Percentiles rank a stretch among this genome's conserved stretches.
Conservation (phyloP, 2,329 filamentous ascomycete species). For the Teratosphaeria zuluensis region DNA sequence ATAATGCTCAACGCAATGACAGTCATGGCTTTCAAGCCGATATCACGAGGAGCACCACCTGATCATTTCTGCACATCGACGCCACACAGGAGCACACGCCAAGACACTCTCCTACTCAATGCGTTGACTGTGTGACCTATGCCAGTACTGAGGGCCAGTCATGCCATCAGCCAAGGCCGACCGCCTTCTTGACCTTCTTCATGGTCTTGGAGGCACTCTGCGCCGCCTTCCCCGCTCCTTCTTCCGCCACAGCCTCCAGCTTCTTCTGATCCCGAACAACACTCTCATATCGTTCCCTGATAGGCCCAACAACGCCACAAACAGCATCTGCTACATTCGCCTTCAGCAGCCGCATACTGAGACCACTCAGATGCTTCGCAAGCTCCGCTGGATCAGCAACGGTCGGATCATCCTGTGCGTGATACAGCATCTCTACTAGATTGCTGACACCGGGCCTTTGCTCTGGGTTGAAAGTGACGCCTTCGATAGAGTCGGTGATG, state of each 20-base stretch:
- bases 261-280: slow-evolving; percentile 43
- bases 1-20: too few species aligned
- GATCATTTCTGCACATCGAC: too few species aligned
- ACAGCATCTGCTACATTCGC: slow-evolving; percentile 52
- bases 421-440: slow-evolving; percentile 67
- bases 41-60: too few species aligned
- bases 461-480: slow-evolving; percentile 62
- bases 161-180: slow-evolving; percentile 28
- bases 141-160: neutral
- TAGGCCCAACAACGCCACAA: slow-evolving; percentile 40
- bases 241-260: slow-evolving; percentile 48
- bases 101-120: too few species aligned
- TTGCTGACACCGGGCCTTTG: slow-evolving; percentile 77
- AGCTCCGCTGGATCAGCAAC: slow-evolving; percentile 28
- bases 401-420: slow-evolving; percentile 34
- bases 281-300: slow-evolving; percentile 49
- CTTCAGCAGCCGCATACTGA: slow-evolving; percentile 53
- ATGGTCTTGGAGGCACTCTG: slow-evolving; percentile 48
- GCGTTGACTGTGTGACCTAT: too few species aligned
- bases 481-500: slow-evolving; percentile 62
- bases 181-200: slow-evolving; percentile 32
- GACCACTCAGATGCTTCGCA: slow-evolving; percentile 33
- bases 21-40: too few species aligned
- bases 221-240: slow-evolving; percentile 51
- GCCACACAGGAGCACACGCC: too few species aligned